Percentiles rank a stretch among this genome's conserved stretches.
Conservation (phyloP, 257 asterid genomes). For the Echites panduratus region DNA sequence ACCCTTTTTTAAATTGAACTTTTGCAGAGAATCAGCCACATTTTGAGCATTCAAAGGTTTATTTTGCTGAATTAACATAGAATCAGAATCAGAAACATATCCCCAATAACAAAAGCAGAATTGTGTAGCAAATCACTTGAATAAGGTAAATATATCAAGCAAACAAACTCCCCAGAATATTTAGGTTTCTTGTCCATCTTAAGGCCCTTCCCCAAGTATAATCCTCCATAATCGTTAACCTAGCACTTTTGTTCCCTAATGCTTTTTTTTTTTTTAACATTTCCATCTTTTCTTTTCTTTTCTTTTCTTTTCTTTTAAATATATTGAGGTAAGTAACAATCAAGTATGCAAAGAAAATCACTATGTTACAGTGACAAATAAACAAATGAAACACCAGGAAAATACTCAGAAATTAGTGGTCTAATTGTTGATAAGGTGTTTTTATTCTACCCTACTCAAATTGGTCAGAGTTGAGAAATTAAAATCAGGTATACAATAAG, state of each 20-base stretch:
- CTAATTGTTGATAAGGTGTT: neutral
- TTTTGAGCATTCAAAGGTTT: conserved; percentile 51
- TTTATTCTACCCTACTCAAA: too few species aligned
- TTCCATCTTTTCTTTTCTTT: neutral
- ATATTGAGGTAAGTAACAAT: too few species aligned
- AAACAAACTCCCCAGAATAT: neutral
- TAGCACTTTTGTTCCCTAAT: neutral
- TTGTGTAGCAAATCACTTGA: neutral
- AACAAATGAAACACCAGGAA: neutral
- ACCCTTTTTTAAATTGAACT: conserved; percentile 53
- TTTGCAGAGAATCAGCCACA: conserved; percentile 50
- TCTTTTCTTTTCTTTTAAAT: neutral
- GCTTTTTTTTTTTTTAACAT: neutral
- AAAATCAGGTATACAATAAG: neutral
- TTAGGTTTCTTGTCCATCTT: neutral
- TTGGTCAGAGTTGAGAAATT: neutral
- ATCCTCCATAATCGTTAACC: neutral
- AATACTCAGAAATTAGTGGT: neutral
- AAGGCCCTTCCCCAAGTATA: neutral
- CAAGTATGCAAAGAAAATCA: too few species aligned
- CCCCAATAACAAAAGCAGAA: neutral
- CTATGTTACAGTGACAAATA: too few species aligned
- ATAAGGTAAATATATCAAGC: neutral
- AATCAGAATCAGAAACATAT: neutral
- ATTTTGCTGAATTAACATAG: conserved; percentile 39